Evolutionary conservation across 1,284 basidiomycete genomes (phyloP).

Genomic region (Sporisorium reilianum): DNA sequence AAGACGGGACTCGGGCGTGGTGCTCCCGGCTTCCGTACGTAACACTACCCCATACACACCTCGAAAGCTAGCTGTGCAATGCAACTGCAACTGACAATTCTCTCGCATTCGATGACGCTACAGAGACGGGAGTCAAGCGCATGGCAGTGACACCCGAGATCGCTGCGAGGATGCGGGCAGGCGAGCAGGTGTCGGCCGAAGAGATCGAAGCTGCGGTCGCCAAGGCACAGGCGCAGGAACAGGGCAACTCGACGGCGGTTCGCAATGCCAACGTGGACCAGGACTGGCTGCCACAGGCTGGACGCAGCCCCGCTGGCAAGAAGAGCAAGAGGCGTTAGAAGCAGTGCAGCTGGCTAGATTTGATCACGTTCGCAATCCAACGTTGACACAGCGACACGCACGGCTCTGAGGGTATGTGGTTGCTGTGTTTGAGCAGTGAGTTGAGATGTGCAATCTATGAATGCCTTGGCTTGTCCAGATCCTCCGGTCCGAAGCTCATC

Average conservation of each 20-base stretch:
- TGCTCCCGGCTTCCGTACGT: constrained; percentile 63
- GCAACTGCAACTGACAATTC: constrained; percentile 16
- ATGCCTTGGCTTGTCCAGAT: constrained; percentile 71
- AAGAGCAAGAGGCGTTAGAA: constrained; percentile 35
- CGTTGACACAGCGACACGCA: no score
- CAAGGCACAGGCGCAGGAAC: constrained; percentile 32
- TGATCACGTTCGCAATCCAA: neutral
- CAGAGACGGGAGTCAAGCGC: constrained; percentile 61
- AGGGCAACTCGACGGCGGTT: constrained; percentile 29
- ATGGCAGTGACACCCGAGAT: constrained; percentile 62
- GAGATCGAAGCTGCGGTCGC: constrained; percentile 59
- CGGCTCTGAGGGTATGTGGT: neutral
- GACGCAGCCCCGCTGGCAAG: constrained; percentile 38
- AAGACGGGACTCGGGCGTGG: constrained; percentile 63
- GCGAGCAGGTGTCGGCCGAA: constrained; percentile 61
- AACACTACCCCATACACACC: neutral
- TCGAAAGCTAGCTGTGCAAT: no score
- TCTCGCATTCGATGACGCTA: neutral
- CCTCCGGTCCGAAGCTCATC: constrained; percentile 87
- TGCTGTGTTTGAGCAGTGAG: neutral
- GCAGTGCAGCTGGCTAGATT: neutral
- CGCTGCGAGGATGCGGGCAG: constrained; percentile 61
- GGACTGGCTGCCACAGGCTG: constrained; percentile 49
- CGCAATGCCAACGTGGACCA: constrained; percentile 51
- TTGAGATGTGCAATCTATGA: constrained; percentile 2